Base-by-base conservation (phyloP, 768 basidiomycete species). In the Sistotremastrum suecicum region DNA sequence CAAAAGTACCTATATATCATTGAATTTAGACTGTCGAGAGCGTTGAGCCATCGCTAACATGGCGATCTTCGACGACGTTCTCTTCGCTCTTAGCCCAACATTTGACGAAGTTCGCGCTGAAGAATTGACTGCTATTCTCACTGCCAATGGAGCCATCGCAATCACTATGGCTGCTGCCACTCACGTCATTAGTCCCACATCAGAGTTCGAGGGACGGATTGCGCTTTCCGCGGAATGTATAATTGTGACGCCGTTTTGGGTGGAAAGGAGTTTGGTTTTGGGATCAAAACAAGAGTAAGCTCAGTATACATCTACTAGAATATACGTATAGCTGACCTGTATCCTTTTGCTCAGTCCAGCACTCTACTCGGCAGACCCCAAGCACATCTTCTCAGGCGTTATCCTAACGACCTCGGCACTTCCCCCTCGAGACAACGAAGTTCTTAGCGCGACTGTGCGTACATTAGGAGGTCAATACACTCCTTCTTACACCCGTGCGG, bases 401-500 rank as follows among this genome's bases (percentile, higher is more conserved):
- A 73, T 83, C 0, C 80, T 80, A 54, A 75, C 78, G 3, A 69
- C 76, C 9, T 80, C 81, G 49, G 80, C 85, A 48, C 46, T 70
- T 57, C 30, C n/a, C 31, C 43, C 66, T 1, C 51, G 74, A 5
- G 90, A 94, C 58, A 61, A 76, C 30, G 83, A 85, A 55, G 74
- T 81, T 2, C 71, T 94, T 37, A 71, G 73, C 0, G 81, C 78
- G 0, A 84, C 80, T 0, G 75, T 92, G 31, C 69, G 70, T 2
- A 74, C 78, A 0, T 72, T 86, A 3, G 90, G 91, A 3, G 91
- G 91, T 0, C 80, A 86, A 59, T 87, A 78, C 78, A 74, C 85
- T 29, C 62, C 64, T 0, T 78, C 76, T 6, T 71, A 92, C 42
- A 90, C 88, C 0, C 71, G 74, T 47, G 90, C 94, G 47, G 82